phyloP scores from a whole-genome alignment of 2,329 filamentous ascomycete species.

The Venturia effusa region DNA sequence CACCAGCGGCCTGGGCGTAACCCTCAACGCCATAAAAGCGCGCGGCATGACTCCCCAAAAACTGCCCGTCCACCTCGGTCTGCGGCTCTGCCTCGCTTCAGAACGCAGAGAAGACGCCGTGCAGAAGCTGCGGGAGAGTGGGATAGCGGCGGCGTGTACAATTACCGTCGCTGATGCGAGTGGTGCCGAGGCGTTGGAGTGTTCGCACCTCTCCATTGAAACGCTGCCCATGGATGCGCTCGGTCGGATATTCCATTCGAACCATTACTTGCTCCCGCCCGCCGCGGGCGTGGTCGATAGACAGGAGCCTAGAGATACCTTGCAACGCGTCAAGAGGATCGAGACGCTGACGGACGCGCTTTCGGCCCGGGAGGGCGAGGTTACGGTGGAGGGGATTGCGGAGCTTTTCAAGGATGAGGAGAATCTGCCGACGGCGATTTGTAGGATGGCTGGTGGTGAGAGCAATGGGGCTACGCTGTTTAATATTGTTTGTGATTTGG shows the following conservation, averaged over 20 bases:
- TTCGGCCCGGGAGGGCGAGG: constrained; percentile 14
- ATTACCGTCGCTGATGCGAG: constrained; percentile 42
- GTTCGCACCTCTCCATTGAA: constrained; percentile 24
- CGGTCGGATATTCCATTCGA: constrained; percentile 31
- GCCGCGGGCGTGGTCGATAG: constrained; percentile 26
- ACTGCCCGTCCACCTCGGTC: constrained; percentile 51
- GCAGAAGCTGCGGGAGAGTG: constrained; percentile 30
- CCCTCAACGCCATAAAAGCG: constrained; percentile 51
- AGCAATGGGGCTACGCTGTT: constrained; percentile 23
- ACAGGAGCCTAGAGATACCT: constrained; percentile 32
- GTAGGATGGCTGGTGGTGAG: constrained; percentile 19
- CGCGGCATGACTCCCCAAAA: constrained; percentile 40
- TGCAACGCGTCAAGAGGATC: constrained; percentile 27
- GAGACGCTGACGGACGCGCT: constrained; percentile 18
- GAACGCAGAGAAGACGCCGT: constrained; percentile 37
- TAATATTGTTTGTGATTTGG: constrained; percentile 28
- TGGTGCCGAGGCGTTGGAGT: constrained; percentile 41
- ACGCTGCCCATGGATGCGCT: constrained; percentile 23
- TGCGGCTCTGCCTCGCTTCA: constrained; percentile 46
- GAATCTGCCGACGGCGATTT: constrained; percentile 18
- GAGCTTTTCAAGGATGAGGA: constrained; percentile 28
- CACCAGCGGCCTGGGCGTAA: constrained; percentile 44
- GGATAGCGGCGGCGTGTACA: constrained; percentile 43
- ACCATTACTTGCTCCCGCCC: constrained; percentile 32
- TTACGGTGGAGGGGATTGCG: constrained; percentile 20